Base-by-base conservation (phyloP, 495 filamentous ascomycete genomes). In the Antarctomyces pellizariae region DNA sequence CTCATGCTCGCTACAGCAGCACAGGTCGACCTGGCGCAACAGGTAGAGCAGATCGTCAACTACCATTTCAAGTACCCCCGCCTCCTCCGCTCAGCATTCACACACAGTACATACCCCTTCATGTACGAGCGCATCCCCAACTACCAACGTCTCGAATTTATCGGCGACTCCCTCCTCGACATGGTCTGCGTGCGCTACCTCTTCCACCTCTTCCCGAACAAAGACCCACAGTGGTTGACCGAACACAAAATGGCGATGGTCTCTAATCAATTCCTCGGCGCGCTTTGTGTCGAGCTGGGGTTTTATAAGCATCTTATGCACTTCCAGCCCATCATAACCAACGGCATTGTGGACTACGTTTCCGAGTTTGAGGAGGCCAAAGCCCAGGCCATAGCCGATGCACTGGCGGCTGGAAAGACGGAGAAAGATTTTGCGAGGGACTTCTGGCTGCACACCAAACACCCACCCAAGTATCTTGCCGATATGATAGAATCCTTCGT, bases 221-320 rank as follows among this genome's bases (percentile, higher is more conserved):
- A 67, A 32, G 83, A 93, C 42, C 84, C 86, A 1, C 82, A 93
- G 44, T 97, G 86, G 86, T 61, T 97, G 17, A 97, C 86, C 1
- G 86, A 97, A 50, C 89, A 97, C 54, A 97, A 93, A 60, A 92
- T 90, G 80, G 82, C 89, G 6, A 91, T 97, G 83, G 84, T 86
- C 2, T 90, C 82, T 8, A 97, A 97, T 53, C 83, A 82, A 33
- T 97, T 93, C 41, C 56, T 93, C 0, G 83, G 76, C 7, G 75
- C 75, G 12, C 44, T 95, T 4, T 70, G 71, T 34, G 77, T 83
- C 7, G 56, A 61, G 14, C 57, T 95, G 0, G 67, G 61, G 2
- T 71, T 93, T 20, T 72, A 93, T 39, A 62, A 50, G 21, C 69
- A 83, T 43, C 51, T 95, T 11, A 56, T 67, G 13, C 56, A 66